phyloP scores from a whole-genome alignment of 2,329 filamentous ascomycete genomes.

The Cryphonectria radicalis region DNA sequence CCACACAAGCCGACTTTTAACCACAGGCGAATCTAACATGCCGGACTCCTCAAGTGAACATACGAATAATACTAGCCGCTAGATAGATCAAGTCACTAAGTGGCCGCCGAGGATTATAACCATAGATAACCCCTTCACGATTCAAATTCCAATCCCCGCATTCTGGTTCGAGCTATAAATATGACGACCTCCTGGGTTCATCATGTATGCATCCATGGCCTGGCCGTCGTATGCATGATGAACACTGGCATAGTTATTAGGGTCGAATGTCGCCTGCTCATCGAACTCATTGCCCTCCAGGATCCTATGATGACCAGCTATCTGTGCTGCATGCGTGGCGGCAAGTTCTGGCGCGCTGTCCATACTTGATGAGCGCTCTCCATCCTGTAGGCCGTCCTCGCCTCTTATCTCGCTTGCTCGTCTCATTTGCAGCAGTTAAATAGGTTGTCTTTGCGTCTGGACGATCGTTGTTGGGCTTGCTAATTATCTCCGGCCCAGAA shows the following conservation, averaged over 20 bases:
- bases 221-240: slow-evolving; percentile 57
- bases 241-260: slow-evolving; percentile 57
- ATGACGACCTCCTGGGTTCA: slow-evolving; percentile 49
- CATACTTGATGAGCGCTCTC: slow-evolving; percentile 51
- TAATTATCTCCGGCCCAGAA: slow-evolving; percentile 43
- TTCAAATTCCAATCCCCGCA: too few relatives aligned
- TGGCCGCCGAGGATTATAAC: too few relatives aligned
- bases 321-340: slow-evolving; percentile 43
- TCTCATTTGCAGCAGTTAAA: slow-evolving; percentile 36
- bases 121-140: too few relatives aligned
- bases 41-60: too few relatives aligned
- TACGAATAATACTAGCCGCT: too few relatives aligned
- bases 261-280: slow-evolving; percentile 53
- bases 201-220: slow-evolving; percentile 53
- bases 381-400: slow-evolving; percentile 44
- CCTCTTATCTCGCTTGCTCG: slow-evolving; percentile 46
- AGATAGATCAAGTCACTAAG: too few relatives aligned
- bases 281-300: slow-evolving; percentile 55
- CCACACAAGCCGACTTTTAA: too few relatives aligned
- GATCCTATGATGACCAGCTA: slow-evolving; percentile 48
- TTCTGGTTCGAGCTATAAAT: slow-evolving; percentile 50
- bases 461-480: slow-evolving; percentile 42
- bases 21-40: too few relatives aligned
- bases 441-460: slow-evolving; percentile 34
- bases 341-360: slow-evolving; percentile 56